Base-by-base conservation (phyloP, 2,329 filamentous ascomycete species). In the Venturiaceae sp. region DNA sequence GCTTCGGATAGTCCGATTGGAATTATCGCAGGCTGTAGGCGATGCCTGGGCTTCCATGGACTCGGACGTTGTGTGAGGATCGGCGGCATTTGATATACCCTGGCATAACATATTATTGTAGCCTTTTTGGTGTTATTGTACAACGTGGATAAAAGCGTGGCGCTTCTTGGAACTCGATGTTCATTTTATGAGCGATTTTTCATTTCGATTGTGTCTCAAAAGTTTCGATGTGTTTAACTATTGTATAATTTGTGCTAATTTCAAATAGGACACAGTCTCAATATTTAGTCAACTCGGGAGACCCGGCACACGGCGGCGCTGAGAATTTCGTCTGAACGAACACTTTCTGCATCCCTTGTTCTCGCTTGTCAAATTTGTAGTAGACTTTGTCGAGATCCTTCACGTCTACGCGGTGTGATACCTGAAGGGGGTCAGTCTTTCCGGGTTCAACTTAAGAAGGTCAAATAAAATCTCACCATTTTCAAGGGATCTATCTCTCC, bases 311-410 rank as follows among this genome's bases (percentile, higher is more conserved):
- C 9, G 80, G 73, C 23, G 81, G 78, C 59, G 70, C 72, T 21
- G 80, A 83, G 68, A 81, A 81, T 64, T 72, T 79, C 1, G 83
- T 86, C 74, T 83, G 70, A 11, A 84, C 78, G 68, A 80, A 95
- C 1, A 94, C 81, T 79, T 95, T 95, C 71, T 95, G 90, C 79
- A 95, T 88, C 3, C 77, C 75, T 64, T 90, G 85, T 61, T 87
- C 79, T 66, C 76, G 78, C 64, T 92, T 87, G 61, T 92, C 87
- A 3, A 95, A 78, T 32, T 80, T 78, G 56, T 75, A 72, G 68
- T 80, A 80, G n/a, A 79, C 75, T 67, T 77, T 77, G 63, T 73
- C 77, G 19, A 80, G 63, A 58, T 79, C 76, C 39, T 77, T 75
- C 8, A 79, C 66, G 19, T 71, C 65, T 14, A 90, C 82, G 13